Conservation (phyloP, 495 filamentous ascomycete genomes). For the Xylaria intraflava region DNA sequence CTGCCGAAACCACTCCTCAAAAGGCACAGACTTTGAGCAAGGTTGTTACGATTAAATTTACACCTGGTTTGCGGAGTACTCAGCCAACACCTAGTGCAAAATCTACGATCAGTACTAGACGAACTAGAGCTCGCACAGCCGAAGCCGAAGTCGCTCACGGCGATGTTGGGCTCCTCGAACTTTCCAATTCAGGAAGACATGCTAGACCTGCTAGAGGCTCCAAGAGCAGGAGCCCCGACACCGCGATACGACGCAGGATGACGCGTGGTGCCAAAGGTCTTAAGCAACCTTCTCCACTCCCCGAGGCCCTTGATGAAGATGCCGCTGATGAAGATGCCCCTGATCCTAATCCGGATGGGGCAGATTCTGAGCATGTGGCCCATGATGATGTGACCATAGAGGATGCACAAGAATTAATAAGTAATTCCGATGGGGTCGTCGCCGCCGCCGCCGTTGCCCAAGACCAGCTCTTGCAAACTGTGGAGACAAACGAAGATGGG, state of each 20-base stretch:
- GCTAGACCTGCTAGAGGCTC: slow-evolving; percentile 46
- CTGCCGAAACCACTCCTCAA: slow-evolving; percentile 17
- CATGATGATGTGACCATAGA: slow-evolving; percentile 12
- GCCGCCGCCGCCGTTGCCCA: no score
- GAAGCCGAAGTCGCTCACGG: slow-evolving; percentile 33
- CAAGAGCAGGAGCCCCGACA: slow-evolving; percentile 60
- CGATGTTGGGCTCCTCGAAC: slow-evolving; percentile 32
- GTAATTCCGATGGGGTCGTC: slow-evolving; percentile 36
- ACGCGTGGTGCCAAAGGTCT: slow-evolving; percentile 59
- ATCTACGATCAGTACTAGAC: slow-evolving; percentile 27
- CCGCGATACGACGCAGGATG: slow-evolving; percentile 35
- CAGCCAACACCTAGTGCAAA: slow-evolving; percentile 7
- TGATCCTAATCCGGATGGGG: background rate
- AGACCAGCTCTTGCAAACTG: slow-evolving; percentile 33
- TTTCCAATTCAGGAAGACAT: slow-evolving; percentile 75
- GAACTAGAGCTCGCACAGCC: slow-evolving; percentile 41
- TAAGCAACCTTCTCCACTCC: slow-evolving; percentile 51
- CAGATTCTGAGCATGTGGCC: slow-evolving; percentile 18
- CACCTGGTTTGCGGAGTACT: slow-evolving; percentile 15
- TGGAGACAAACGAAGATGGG: slow-evolving; percentile 43
- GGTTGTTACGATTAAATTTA: slow-evolving; percentile 25
- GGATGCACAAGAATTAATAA: slow-evolving; percentile 11
- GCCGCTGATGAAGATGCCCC: slow-evolving; percentile 37
- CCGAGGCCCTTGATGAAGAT: slow-evolving; percentile 52
- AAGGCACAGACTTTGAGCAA: slow-evolving; percentile 19